Percentiles rank a stretch among this genome's conserved stretches.
Evolutionary conservation across 2,329 filamentous ascomycete genomes (phyloP).

Genomic region (Aspergillus costaricaensis): DNA sequence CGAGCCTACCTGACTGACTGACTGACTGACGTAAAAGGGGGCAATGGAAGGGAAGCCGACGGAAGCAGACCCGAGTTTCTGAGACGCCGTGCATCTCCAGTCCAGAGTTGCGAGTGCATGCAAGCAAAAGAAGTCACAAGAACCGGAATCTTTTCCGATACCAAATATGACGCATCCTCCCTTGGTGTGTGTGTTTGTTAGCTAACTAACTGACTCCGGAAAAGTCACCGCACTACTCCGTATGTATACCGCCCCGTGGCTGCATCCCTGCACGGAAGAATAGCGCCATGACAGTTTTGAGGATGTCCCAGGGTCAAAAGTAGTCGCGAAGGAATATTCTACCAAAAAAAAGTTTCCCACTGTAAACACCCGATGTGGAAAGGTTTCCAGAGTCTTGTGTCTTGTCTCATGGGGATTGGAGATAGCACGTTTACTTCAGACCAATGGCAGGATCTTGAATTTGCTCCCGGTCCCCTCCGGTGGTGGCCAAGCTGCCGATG

Average conservation of each 20-base stretch:
- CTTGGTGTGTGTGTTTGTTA: not conserved
- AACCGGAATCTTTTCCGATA: conserved; percentile 6
- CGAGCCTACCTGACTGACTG: not conserved
- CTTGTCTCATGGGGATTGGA: not conserved
- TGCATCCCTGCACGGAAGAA: not conserved
- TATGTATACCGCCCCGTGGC: no score
- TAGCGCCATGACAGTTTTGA: not conserved
- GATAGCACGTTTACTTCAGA: no score
- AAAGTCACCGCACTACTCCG: no score
- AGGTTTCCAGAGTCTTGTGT: not conserved
- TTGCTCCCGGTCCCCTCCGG: conserved; percentile 6
- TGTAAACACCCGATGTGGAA: not conserved
- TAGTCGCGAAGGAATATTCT: no score
- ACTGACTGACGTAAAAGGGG: not conserved
- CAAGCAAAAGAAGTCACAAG: not conserved
- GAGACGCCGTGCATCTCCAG: not conserved
- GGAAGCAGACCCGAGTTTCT: conserved; percentile 6
- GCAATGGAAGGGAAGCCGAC: not conserved
- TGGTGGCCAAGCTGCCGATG: conserved; percentile 5
- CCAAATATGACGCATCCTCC: conserved; percentile 6
- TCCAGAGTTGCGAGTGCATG: not conserved
- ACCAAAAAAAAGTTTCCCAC: no score
- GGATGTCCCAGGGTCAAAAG: not conserved
- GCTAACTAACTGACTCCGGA: no score
- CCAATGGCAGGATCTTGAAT: conserved; percentile 10